Evolutionary conservation across 2,329 filamentous ascomycete genomes (phyloP).

Genomic region (Claviceps quebecensis): DNA sequence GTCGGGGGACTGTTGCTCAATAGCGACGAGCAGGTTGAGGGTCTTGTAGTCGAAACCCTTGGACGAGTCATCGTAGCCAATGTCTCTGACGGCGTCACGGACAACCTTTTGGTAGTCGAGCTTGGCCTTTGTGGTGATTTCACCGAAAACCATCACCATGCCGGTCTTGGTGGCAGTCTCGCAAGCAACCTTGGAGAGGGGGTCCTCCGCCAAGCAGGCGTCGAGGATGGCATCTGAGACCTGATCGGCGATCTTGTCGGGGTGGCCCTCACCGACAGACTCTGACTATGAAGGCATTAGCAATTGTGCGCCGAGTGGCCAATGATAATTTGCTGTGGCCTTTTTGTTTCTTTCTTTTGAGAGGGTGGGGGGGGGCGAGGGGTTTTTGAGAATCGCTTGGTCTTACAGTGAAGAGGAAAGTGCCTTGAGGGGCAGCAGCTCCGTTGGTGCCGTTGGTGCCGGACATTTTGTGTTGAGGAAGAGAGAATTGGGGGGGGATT

Average conservation of each 20-base stretch:
- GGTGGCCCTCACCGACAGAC: conserved; percentile 81
- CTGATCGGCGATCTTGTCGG: conserved; percentile 97
- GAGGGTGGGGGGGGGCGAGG: too few relatives aligned
- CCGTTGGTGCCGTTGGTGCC: conserved; percentile 34
- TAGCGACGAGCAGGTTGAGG: conserved; percentile 93
- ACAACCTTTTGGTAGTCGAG: conserved; percentile 98
- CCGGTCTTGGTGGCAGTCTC: conserved; percentile 99
- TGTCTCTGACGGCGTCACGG: conserved; percentile 90
- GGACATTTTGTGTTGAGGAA: conserved; percentile 32
- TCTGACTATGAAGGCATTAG: conserved; percentile 46
- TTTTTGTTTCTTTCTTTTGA: neutral
- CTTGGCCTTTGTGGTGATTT: conserved; percentile 92
- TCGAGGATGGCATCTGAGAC: conserved; percentile 97
- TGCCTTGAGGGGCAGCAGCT: conserved; percentile 36
- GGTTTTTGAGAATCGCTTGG: neutral
- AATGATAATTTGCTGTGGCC: neutral
- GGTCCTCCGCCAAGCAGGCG: conserved; percentile 88
- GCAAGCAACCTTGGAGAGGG: conserved; percentile 96
- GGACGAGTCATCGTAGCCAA: conserved; percentile 89
- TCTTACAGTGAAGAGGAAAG: conserved; percentile 70
- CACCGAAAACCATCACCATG: conserved; percentile 98
- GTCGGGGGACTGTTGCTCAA: conserved; percentile 97
- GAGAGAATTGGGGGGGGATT: conserved; percentile 5
- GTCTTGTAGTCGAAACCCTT: conserved; percentile 99
- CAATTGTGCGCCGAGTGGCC: neutral